These are phyloP conservation scores for Nothophytophthora sp. DNA, from an alignment of 352 stramenopile genomes.

Conservation along the genomic window DNA sequence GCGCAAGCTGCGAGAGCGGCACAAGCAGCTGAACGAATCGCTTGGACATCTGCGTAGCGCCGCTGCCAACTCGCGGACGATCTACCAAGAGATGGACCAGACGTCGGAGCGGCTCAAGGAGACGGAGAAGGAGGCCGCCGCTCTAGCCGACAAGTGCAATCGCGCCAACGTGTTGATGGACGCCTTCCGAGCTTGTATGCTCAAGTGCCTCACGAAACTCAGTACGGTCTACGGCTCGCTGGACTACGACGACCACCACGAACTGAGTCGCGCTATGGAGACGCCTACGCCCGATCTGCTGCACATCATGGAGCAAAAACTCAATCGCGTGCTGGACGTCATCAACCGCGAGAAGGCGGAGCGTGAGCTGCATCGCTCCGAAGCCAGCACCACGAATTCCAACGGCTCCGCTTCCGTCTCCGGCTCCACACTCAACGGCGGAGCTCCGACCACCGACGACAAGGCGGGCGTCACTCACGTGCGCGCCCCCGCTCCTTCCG, in stretches of 20 bases:
- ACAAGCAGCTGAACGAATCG: conserved; percentile 79
- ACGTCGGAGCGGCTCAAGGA: conserved; percentile 83
- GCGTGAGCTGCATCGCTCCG: conserved; percentile 74
- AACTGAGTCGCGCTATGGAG: conserved; percentile 68
- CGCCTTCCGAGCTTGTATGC: conserved; percentile 80
- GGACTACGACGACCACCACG: conserved; percentile 76
- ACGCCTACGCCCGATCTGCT: conserved; percentile 69
- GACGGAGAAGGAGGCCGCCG: conserved; percentile 76
- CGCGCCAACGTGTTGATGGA: conserved; percentile 79
- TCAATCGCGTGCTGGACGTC: conserved; percentile 79
- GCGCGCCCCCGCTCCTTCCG: conserved; percentile 59
- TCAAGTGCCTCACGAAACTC: conserved; percentile 81
- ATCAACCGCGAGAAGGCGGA: conserved; percentile 85
- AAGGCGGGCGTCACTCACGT: conserved; percentile 33
- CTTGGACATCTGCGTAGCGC: conserved; percentile 59
- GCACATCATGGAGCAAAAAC: conserved; percentile 82
- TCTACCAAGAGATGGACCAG: conserved; percentile 87
- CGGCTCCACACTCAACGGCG: conserved; percentile 17
- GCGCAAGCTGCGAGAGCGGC: conserved; percentile 71
- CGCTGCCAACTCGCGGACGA: conserved; percentile 78
- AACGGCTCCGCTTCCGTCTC: conserved; percentile 15
- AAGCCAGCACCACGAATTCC: conserved; percentile 40
- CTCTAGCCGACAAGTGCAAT: conserved; percentile 73
- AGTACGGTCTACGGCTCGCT: conserved; percentile 70
- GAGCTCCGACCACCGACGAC: conserved; percentile 23